Evolutionary conservation across 495 filamentous ascomycete species (phyloP).

Genomic region (Chaetomium cochliodes): DNA sequence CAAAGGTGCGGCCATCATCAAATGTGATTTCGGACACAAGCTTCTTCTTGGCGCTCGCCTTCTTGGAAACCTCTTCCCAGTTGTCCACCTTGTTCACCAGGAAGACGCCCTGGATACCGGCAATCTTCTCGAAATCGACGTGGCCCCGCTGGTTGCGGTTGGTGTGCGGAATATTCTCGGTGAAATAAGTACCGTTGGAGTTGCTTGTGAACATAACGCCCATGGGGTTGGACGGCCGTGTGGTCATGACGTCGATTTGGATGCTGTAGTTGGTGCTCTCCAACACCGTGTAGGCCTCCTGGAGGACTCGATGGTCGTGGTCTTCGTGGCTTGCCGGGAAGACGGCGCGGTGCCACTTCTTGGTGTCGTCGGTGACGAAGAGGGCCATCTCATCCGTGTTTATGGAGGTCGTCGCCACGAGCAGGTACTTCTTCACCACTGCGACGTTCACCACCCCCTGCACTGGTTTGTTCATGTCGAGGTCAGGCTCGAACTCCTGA

Average conservation of each 20-base stretch:
- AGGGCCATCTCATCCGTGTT: constrained; percentile 87
- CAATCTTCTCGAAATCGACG: constrained; percentile 92
- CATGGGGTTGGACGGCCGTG: constrained; percentile 61
- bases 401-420: constrained; percentile 74
- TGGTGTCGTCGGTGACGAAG: constrained; percentile 74
- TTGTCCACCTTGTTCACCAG: constrained; percentile 89
- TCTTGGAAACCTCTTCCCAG: constrained; percentile 67
- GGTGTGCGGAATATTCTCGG: constrained; percentile 82
- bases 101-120: constrained; percentile 85
- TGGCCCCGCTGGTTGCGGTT: constrained; percentile 69
- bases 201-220: constrained; percentile 90
- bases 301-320: constrained; percentile 67
- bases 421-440: constrained; percentile 76
- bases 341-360: constrained; percentile 85
- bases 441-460: constrained; percentile 74
- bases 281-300: constrained; percentile 88
- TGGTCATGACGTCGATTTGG: constrained; percentile 87
- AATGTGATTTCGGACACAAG: constrained; percentile 81
- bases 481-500: constrained; percentile 65
- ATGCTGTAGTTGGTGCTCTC: constrained; percentile 97
- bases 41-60: constrained; percentile 56
- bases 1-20: constrained; percentile 83
- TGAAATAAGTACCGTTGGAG: constrained; percentile 94
- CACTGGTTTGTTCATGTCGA: constrained; percentile 69
- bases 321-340: constrained; percentile 54